Evolutionary conservation across 768 basidiomycete species (phyloP), one percentile per base, ranked within the genome.

Genomic region (Cystofilobasidium ferigula): DNA sequence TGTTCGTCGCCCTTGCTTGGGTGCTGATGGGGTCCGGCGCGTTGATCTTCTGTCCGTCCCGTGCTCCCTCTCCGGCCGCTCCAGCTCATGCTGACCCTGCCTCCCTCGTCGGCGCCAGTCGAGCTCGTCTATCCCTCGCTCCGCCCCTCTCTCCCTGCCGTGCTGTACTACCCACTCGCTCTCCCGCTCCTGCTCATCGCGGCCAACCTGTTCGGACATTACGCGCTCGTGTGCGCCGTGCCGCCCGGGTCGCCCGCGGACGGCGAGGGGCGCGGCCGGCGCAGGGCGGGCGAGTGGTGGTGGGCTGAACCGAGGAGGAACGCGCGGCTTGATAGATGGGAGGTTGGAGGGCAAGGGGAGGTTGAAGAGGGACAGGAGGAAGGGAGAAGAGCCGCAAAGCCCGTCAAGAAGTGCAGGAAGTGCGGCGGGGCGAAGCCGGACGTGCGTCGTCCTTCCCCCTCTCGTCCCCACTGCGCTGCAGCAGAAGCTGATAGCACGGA

Each of bases 1-100:
- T 86, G 72, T 98, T 98, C 74, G 83, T 98, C 43, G 81, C 78
- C 0, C 78, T 94, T n/a, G 93, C 90, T 5, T 79, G 86, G 62
- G 71, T 84, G 9, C 80, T 98, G 32, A 84, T 92, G 20, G 76
- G 80, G 14, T 71, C 79, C 0, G 92, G 90, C 53, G 79, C 83
- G 0, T 68, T 89, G 57, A 85, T 82, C 69, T 98, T 94, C 74
- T 89, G 91, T 93, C 73, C 77, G 86, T 83, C 35, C 2, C 14
- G 30, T 1, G 18, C 9, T n/a, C 40, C 32, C 12, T 18, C 24
- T 34, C 16, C 20, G 53, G 20, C 22, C 16, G 16, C 26, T 38
- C 32, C 2, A 30, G 8, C 7, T 35, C 28, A 18, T 69, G 26
- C 45, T 57, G 26, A 38, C 40, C 16, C 34, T 48, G 10, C 30